Conservation (phyloP, 1,284 basidiomycete genomes). For the Marasmius fiardii region DNA sequence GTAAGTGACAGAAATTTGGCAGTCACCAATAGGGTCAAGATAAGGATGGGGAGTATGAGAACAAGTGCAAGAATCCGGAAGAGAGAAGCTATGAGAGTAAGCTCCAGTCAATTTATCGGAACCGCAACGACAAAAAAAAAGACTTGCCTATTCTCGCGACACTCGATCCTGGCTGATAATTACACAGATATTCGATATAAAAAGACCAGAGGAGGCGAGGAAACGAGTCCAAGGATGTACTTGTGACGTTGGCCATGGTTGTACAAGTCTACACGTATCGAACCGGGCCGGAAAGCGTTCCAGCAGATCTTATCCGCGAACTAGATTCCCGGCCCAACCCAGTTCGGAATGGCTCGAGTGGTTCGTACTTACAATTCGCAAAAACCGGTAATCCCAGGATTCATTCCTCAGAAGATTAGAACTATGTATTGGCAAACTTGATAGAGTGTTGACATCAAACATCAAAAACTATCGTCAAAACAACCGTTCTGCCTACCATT, state of each 20-base stretch:
- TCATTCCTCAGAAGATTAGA: no score
- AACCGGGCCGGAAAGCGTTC: no score
- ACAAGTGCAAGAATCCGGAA: constrained; percentile 64
- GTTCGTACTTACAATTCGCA: no score
- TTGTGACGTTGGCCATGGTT: constrained; percentile 24
- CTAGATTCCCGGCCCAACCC: no score
- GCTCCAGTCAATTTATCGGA: neutral
- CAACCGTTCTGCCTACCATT: no score
- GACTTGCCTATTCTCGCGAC: constrained; percentile 45
- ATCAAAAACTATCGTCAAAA: no score
- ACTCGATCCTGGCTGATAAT: constrained; percentile 61
- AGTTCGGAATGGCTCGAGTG: no score
- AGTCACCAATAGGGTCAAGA: constrained; percentile 65
- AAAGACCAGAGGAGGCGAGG: constrained; percentile 36
- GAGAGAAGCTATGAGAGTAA: constrained; percentile 39
- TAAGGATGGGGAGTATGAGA: constrained; percentile 57
- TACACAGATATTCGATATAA: constrained; percentile 61
- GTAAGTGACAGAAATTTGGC: constrained; percentile 3
- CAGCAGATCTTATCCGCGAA: no score
- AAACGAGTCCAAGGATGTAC: constrained; percentile 21
- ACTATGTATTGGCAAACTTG: no score
- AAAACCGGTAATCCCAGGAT: no score
- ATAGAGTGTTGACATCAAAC: no score
- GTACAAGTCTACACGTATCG: constrained; percentile 18
- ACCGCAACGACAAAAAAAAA: neutral